A percentile compares a stretch with the other conserved stretches of the same genome.
These are phyloP conservation scores for Tolypocladium album DNA, from an alignment of 2,329 filamentous ascomycete species.

Conservation along the genomic window DNA sequence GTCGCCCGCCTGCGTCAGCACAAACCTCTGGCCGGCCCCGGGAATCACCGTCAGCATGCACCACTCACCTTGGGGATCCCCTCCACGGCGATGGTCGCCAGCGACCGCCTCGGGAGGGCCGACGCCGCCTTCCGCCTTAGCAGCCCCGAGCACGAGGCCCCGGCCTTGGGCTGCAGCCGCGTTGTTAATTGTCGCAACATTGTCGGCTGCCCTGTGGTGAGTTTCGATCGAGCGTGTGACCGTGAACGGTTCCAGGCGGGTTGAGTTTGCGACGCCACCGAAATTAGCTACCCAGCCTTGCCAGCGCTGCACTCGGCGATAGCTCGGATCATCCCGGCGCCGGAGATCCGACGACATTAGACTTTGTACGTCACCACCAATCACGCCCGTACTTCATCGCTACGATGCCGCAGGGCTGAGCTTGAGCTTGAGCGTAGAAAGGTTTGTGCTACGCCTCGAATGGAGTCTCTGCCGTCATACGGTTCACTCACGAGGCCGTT, in stretches of 20 bases:
- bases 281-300: background rate
- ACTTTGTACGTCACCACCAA: background rate
- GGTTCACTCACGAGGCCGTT: background rate
- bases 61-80: slow-evolving; percentile 22
- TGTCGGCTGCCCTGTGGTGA: background rate
- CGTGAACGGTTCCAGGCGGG: background rate
- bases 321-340: slow-evolving; percentile 9
- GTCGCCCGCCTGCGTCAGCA: background rate
- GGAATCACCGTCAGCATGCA: too few species aligned
- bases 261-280: background rate
- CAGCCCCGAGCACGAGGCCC: slow-evolving; percentile 13
- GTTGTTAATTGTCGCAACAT: slow-evolving; percentile 27
- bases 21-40: too few species aligned
- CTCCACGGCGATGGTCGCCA: slow-evolving; percentile 23
- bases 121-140: slow-evolving; percentile 11
- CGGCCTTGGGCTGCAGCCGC: slow-evolving; percentile 16
- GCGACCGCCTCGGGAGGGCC: slow-evolving; percentile 12
- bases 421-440: too few species aligned
- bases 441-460: background rate
- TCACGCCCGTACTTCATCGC: background rate
- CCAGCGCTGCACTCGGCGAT: slow-evolving; percentile 8
- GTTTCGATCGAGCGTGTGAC: background rate
- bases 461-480: background rate
- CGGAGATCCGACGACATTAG: slow-evolving; percentile 2
- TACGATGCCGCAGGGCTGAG: background rate